Evolutionary conservation across 1,284 basidiomycete genomes (phyloP), one percentile per base, ranked within the genome.

Genomic region (Trametes hirsuta): DNA sequence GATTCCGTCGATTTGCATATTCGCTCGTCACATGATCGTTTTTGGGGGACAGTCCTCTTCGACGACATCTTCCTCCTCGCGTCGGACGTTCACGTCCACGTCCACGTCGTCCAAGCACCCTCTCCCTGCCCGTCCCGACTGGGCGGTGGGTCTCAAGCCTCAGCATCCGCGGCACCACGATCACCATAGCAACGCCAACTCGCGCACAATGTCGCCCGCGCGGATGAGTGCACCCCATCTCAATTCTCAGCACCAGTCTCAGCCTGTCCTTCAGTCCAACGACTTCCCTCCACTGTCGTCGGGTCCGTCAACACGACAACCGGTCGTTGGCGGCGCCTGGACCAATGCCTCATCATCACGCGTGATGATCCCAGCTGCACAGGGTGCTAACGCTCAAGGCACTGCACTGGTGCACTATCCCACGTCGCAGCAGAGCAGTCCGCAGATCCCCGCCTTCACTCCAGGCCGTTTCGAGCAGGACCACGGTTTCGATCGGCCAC

Each of bases 61-160:
- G 30, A 86, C 86, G 11, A 87, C 86, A 2, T 91, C 90, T 3
- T 91, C 90, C 1, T 90, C 89, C 11, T 92, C 91, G 44, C 81
- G 86, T 47, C 81, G 84, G 64, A 89, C 88, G 8, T 90, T 83
- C 66, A 90, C 87, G 1, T 90, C 89, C 25, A 87, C 82, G 5
- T 74, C 76, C 1, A 75, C 84, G 0, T 88, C 89, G 2, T 88
- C 87, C 36, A 84, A 88, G 68, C 91, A 93, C 69, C 91, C 91
- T 24, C 79, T 93, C 47, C 91, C 91, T 10, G 76, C 90, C 4
- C 81, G 91, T 58, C 91, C 91, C 41, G 91, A 93, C 70, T 93
- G 91, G 91, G 91, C 91, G 22, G 89, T 93, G 11, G 90, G 90
- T 8, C 77, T 93, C 37, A 89, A 87, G 70, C 84, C 90, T 0